Evolutionary conservation across 352 stramenopile genomes (phyloP).

Genomic region (Globisporangium heterothallicum): DNA sequence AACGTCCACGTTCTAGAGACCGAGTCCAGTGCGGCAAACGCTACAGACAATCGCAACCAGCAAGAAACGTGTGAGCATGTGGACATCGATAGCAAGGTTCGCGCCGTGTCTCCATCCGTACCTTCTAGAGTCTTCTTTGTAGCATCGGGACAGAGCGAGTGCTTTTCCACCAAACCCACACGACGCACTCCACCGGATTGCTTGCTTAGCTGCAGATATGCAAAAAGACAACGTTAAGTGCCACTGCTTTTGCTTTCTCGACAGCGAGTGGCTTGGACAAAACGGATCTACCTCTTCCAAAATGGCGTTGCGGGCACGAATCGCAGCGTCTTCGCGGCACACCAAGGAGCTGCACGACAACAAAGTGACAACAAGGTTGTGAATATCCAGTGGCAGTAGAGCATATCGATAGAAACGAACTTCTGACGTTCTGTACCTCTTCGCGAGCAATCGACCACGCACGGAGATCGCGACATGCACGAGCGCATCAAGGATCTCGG

Average conservation of each 20-base stretch:
- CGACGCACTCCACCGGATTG: conserved; percentile 35
- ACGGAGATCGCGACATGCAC: conserved; percentile 38
- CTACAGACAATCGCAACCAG: conserved; percentile 18
- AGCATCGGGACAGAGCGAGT: conserved; percentile 29
- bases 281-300: conserved; percentile 33
- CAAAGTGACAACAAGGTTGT: background rate
- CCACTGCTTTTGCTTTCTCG: no score
- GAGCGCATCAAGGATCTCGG: conserved; percentile 35
- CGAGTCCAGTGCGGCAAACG: conserved; percentile 41
- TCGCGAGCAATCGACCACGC: conserved; percentile 32
- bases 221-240: background rate
- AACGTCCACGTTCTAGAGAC: conserved; percentile 48
- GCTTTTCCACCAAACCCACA: conserved; percentile 38
- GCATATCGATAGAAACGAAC: background rate
- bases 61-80: background rate
- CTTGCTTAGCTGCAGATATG: conserved; percentile 22
- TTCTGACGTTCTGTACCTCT: conserved; percentile 22
- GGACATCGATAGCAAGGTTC: no score
- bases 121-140: conserved; percentile 44
- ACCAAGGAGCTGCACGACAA: conserved; percentile 20
- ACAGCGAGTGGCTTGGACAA: background rate
- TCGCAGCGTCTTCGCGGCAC: conserved; percentile 24
- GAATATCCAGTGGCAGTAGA: no score
- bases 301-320: conserved; percentile 38
- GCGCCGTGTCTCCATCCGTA: no score